Evolutionary conservation across 2,329 filamentous ascomycete species (phyloP).

Genomic region (Fusarium pininemorale): DNA sequence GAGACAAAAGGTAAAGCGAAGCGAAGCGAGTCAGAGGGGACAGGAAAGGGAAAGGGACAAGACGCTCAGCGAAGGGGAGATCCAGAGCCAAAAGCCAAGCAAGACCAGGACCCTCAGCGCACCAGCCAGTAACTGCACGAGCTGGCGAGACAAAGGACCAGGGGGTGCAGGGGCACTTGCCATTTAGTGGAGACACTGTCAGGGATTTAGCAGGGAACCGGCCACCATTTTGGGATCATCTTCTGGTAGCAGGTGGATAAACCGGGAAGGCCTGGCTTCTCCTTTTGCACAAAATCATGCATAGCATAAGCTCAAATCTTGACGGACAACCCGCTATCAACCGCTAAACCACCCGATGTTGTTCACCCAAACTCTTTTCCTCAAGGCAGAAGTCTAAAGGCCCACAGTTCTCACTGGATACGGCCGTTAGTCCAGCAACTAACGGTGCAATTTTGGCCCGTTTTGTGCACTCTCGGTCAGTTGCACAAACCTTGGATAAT

Average conservation of each 20-base stretch:
- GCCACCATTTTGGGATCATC: slow-evolving; percentile 29
- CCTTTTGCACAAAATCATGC: slow-evolving; percentile 29
- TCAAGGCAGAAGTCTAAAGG: neutral
- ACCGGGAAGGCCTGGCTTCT: slow-evolving; percentile 4
- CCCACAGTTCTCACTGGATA: neutral
- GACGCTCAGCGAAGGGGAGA: slow-evolving; percentile 29
- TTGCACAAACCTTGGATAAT: slow-evolving; percentile 1
- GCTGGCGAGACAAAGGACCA: slow-evolving; percentile 22
- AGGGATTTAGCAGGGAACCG: slow-evolving; percentile 25
- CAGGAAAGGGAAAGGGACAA: slow-evolving; percentile 34
- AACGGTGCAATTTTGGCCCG: neutral
- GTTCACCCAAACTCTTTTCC: neutral
- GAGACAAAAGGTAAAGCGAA: slow-evolving; percentile 35
- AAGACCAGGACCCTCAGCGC: slow-evolving; percentile 1
- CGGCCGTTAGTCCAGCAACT: neutral
- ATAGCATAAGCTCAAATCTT: slow-evolving; percentile 12
- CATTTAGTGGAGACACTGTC: slow-evolving; percentile 11
- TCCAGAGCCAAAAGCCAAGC: slow-evolving; percentile 10
- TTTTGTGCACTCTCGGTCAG: neutral
- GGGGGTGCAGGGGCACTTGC: slow-evolving; percentile 23
- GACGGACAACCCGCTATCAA: neutral
- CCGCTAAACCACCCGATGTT: neutral
- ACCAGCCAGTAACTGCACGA: slow-evolving; percentile 25
- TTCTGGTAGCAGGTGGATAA: slow-evolving; percentile 18
- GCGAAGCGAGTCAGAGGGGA: slow-evolving; percentile 40